phyloP scores from a whole-genome alignment of 495 filamentous ascomycete genomes.

The Talaromyces adpressus region DNA sequence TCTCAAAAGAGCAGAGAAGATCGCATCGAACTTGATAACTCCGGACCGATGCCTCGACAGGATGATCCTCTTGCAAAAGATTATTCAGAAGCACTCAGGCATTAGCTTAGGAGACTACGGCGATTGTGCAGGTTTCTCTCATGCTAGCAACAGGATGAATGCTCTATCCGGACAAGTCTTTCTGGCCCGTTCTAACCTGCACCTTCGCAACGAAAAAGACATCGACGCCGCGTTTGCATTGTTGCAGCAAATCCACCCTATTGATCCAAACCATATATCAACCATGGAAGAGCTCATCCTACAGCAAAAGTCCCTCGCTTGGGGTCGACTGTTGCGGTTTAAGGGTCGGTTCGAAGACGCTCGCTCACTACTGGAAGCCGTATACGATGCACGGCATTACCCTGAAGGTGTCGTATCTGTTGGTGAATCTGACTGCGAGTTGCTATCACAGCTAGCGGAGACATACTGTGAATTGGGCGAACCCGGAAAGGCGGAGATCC shows the following conservation, averaged over 20 bases:
- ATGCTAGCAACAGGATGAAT: not conserved
- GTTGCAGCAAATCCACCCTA: not conserved
- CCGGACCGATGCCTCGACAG: not conserved
- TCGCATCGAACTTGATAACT: not conserved
- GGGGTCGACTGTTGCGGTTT: not conserved
- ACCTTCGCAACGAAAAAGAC: not conserved
- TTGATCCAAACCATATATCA: not conserved
- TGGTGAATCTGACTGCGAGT: not conserved
- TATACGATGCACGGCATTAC: not conserved
- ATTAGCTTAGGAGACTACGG: not conserved
- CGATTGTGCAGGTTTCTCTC: not conserved
- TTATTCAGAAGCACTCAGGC: not conserved
- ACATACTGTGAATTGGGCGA: conserved; percentile 1
- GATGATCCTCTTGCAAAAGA: not conserved
- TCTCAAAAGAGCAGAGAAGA: conserved; percentile 1
- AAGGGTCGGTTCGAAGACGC: not conserved
- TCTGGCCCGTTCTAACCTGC: not conserved
- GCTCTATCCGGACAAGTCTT: not conserved
- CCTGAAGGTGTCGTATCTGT: not conserved
- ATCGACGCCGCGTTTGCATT: not conserved
- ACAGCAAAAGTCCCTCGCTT: not conserved
- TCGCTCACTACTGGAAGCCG: not conserved
- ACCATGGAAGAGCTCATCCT: conserved; percentile 5
- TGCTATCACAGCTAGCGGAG: not conserved
- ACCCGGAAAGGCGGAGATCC: not conserved